These are phyloP conservation scores for Cordyceps sp. DNA, from an alignment of 2,329 filamentous ascomycete genomes.

Conservation along the genomic window DNA sequence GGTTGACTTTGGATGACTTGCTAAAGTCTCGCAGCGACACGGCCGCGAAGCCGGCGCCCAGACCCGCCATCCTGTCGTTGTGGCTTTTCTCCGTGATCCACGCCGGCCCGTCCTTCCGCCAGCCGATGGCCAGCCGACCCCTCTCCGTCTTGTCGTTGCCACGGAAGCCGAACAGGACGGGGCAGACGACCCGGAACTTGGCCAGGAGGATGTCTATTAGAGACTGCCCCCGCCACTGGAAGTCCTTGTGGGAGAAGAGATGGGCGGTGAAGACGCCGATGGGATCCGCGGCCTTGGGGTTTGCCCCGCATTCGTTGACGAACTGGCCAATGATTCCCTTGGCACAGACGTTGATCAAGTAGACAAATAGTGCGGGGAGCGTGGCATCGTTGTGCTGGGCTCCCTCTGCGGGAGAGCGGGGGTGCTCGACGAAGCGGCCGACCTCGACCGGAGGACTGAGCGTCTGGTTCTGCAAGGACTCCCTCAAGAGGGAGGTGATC, in stretches of 20 bases:
- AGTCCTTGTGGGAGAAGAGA: constrained; percentile 54
- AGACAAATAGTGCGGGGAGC: constrained; percentile 51
- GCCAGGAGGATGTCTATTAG: constrained; percentile 73
- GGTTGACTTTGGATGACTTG: constrained; percentile 50
- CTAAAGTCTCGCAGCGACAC: constrained; percentile 71
- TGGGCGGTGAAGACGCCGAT: constrained; percentile 62
- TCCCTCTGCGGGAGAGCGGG: constrained; percentile 28
- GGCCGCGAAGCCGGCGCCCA: constrained; percentile 71
- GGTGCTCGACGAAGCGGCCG: constrained; percentile 32
- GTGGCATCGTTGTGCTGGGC: constrained; percentile 32
- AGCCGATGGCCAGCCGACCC: constrained; percentile 55
- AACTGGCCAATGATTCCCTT: constrained; percentile 60
- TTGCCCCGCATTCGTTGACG: constrained; percentile 46
- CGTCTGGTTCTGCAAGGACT: constrained; percentile 32
- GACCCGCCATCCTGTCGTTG: constrained; percentile 65
- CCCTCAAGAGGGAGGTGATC: constrained; percentile 27
- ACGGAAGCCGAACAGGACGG: constrained; percentile 69
- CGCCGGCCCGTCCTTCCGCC: constrained; percentile 43
- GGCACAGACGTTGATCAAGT: constrained; percentile 59
- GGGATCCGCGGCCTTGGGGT: constrained; percentile 53
- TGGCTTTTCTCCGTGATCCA: constrained; percentile 59
- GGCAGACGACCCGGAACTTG: constrained; percentile 68
- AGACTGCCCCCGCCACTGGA: constrained; percentile 48
- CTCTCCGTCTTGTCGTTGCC: constrained; percentile 57
- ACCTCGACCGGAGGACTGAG: constrained; percentile 37